A percentile compares a stretch with the other conserved stretches of the same genome.
Conservation (phyloP, 768 basidiomycete genomes). For the Tephrocybe sp. region DNA sequence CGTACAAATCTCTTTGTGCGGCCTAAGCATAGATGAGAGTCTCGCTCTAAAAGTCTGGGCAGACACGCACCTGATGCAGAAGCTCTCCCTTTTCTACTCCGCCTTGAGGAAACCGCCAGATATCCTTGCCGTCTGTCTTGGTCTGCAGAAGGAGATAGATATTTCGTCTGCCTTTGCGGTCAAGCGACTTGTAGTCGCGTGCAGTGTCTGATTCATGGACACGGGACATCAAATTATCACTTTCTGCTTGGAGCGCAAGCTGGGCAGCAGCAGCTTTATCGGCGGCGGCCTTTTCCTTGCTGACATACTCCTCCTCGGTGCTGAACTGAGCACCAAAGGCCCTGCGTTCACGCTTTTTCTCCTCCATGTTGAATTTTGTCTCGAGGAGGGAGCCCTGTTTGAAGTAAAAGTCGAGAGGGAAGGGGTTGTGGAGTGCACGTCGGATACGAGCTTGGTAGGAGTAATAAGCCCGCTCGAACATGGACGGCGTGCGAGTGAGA, state of each 20-base stretch:
- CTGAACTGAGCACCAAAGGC: constrained; percentile 73
- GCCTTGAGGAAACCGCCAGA: constrained; percentile 85
- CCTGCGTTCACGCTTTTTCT: constrained; percentile 65
- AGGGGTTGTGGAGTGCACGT: constrained; percentile 84
- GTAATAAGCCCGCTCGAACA: constrained; percentile 81
- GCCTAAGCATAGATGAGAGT: no score
- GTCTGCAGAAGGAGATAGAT: constrained; percentile 81
- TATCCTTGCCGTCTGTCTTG: constrained; percentile 42
- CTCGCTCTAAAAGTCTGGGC: background rate
- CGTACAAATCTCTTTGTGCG: constrained; percentile 67
- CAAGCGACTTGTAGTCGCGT: constrained; percentile 70
- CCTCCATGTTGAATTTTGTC: constrained; percentile 75
- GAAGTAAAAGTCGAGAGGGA: constrained; percentile 91
- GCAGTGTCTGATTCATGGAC: constrained; percentile 58
- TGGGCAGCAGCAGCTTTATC: constrained; percentile 60
- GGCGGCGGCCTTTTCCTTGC: constrained; percentile 46
- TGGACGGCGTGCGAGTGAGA: constrained; percentile 66
- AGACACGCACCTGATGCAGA: constrained; percentile 68
- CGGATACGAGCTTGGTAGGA: constrained; percentile 81
- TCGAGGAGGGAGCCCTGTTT: constrained; percentile 87
- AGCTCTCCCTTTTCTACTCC: constrained; percentile 61
- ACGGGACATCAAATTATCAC: constrained; percentile 64
- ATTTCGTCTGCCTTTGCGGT: constrained; percentile 82
- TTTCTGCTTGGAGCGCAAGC: constrained; percentile 56
- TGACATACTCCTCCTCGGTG: constrained; percentile 40